phyloP scores from a whole-genome alignment of 345 rosid species.

The Salix exigua region DNA sequence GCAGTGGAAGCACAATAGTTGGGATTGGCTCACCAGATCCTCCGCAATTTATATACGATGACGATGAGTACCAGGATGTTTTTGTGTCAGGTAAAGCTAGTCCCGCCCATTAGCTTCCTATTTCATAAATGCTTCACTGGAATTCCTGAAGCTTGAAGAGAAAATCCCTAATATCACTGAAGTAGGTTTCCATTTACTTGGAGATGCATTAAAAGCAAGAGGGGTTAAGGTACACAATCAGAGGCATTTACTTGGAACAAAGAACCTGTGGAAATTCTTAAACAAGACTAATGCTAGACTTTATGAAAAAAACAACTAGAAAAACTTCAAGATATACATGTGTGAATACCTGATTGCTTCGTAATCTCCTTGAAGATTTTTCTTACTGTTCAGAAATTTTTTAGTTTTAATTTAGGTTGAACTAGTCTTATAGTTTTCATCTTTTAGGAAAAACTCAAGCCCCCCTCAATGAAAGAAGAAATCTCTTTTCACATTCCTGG shows the following conservation, averaged over 20 bases:
- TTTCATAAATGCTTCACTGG: neutral
- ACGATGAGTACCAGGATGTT: constrained; percentile 70
- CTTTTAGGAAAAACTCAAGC: neutral
- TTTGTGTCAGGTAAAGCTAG: constrained; percentile 73
- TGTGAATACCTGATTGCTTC: too few species aligned
- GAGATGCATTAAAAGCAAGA: neutral
- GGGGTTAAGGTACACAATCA: neutral
- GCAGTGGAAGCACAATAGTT: constrained; percentile 92
- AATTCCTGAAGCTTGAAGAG: neutral
- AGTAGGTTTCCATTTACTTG: neutral
- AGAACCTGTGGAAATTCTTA: too few species aligned
- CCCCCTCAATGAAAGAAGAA: neutral
- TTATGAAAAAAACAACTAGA: too few species aligned
- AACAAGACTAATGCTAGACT: too few species aligned
- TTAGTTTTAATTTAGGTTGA: too few species aligned
- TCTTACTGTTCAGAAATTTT: too few species aligned
- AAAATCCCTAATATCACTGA: neutral
- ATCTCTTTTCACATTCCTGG: neutral
- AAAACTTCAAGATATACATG: too few species aligned
- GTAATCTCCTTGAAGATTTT: too few species aligned
- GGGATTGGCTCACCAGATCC: constrained; percentile 96
- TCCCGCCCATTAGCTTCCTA: neutral
- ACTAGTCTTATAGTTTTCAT: too few species aligned
- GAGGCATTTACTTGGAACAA: neutral
- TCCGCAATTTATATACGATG: constrained; percentile 76